A percentile compares a stretch with the other conserved stretches of the same genome.
These are phyloP conservation scores for Tetrapisispora nanseiensis DNA, from an alignment of 805 yeast species.

Conservation along the genomic window DNA sequence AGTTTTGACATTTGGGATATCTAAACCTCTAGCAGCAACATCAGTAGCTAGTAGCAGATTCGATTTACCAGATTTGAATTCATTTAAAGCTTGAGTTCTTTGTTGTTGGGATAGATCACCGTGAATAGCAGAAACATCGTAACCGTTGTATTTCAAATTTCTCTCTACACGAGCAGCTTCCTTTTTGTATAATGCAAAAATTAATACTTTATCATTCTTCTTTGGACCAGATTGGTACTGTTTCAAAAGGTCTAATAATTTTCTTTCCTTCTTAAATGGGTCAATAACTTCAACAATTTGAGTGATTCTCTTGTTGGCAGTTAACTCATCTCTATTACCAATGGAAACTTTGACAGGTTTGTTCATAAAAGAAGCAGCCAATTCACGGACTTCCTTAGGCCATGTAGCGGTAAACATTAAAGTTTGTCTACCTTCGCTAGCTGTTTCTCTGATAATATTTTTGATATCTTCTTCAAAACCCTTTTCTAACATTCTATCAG, in stretches of 20 bases:
- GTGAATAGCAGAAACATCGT: constrained; percentile 83
- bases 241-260: constrained; percentile 58
- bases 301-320: constrained; percentile 88
- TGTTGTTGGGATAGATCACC: constrained; percentile 92
- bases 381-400: constrained; percentile 97
- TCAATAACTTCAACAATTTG: constrained; percentile 92
- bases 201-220: constrained; percentile 70
- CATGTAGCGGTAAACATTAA: constrained; percentile 99
- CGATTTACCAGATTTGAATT: constrained; percentile 72
- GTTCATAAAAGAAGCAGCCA: constrained; percentile 78
- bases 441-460: constrained; percentile 57
- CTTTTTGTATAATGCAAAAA: constrained; percentile 91
- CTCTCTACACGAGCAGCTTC: constrained; percentile 90
- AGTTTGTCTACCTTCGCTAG: constrained; percentile 60
- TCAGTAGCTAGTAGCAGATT: constrained; percentile 87
- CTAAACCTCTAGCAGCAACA: constrained; percentile 96
- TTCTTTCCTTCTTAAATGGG: constrained; percentile 67
- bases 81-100: constrained; percentile 77
- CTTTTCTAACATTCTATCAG: constrained; percentile 96
- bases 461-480: constrained; percentile 97
- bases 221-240: constrained; percentile 63
- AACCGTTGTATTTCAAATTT: constrained; percentile 61
- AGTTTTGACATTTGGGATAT: constrained; percentile 92
- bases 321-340: constrained; percentile 88
- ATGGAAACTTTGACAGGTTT: constrained; percentile 82